Conservation (phyloP, 257 asterid genomes). For the Nicotiana attenuata region DNA sequence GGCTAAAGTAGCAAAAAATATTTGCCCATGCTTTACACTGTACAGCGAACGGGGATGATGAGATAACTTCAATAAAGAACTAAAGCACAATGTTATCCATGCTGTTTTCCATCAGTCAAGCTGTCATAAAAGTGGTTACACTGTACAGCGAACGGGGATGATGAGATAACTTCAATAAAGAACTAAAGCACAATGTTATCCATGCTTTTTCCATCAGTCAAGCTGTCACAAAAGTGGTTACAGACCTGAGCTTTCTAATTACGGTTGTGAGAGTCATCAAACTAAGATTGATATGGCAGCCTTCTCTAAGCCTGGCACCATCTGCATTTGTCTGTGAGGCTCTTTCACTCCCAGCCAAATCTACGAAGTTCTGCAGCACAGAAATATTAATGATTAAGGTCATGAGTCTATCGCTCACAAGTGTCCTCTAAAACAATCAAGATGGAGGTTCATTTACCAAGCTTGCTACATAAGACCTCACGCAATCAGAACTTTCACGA, state of each 20-base stretch:
- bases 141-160: neutral
- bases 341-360: constrained; percentile 95
- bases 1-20: neutral
- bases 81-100: neutral
- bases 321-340: constrained; percentile 94
- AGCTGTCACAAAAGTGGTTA: neutral
- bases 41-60: neutral
- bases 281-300: constrained; percentile 95
- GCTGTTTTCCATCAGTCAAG: too few relatives aligned
- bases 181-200: neutral
- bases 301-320: constrained; percentile 92
- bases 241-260: constrained; percentile 83
- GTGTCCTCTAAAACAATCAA: neutral
- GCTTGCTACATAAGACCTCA: constrained; percentile 91
- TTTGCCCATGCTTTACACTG: neutral
- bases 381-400: neutral
- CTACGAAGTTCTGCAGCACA: constrained; percentile 74
- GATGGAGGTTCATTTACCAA: constrained; percentile 46
- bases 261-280: constrained; percentile 96
- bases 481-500: constrained; percentile 85
- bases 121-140: neutral
- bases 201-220: too few relatives aligned
- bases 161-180: neutral
- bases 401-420: neutral
- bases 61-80: neutral